These are phyloP conservation scores for Halteria grandinella DNA, from an alignment of 73 alveolate species.

Conservation along the genomic window DNA sequence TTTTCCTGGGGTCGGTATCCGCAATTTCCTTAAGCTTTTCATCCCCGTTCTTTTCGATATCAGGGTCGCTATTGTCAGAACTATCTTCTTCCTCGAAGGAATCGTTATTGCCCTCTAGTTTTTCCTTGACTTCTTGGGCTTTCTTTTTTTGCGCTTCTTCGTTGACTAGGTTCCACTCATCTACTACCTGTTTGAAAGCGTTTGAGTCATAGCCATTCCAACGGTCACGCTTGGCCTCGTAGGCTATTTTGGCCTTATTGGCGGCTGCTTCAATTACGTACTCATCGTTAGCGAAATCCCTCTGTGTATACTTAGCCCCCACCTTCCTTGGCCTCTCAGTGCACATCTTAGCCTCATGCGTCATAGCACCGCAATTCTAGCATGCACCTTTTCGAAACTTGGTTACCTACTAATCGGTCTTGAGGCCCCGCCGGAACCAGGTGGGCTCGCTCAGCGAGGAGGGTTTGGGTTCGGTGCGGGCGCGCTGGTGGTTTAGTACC, in stretches of 20 bases:
- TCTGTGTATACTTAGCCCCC: constrained; percentile 87
- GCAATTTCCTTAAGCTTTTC: no score
- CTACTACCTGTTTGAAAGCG: constrained; percentile 64
- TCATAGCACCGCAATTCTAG: constrained; percentile 94
- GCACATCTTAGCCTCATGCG: constrained; percentile 90
- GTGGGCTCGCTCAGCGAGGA: constrained; percentile 57
- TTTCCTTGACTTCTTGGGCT: constrained; percentile 50
- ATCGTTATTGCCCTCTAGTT: constrained; percentile 66
- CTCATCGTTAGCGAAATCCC: constrained; percentile 87
- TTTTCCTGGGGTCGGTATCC: constrained; percentile 76
- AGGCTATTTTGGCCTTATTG: constrained; percentile 65
- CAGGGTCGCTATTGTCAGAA: constrained; percentile 26
- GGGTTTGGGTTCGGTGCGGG: no score
- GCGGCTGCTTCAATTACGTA: constrained; percentile 62
- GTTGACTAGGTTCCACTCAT: constrained; percentile 73
- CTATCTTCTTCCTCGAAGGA: constrained; percentile 13
- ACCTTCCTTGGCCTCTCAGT: constrained; percentile 91
- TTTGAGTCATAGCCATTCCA: constrained; percentile 96
- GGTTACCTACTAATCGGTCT: constrained; percentile 69
- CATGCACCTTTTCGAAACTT: constrained; percentile 97
- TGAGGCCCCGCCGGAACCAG: constrained; percentile 83
- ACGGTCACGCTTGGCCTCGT: constrained; percentile 94
- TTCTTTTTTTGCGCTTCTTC: constrained; percentile 55
- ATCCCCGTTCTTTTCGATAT: constrained; percentile 47
- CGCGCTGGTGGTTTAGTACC: no score